Base-by-base conservation (phyloP, 192 early-diverging fungal genomes). In the Podila minutissima region DNA sequence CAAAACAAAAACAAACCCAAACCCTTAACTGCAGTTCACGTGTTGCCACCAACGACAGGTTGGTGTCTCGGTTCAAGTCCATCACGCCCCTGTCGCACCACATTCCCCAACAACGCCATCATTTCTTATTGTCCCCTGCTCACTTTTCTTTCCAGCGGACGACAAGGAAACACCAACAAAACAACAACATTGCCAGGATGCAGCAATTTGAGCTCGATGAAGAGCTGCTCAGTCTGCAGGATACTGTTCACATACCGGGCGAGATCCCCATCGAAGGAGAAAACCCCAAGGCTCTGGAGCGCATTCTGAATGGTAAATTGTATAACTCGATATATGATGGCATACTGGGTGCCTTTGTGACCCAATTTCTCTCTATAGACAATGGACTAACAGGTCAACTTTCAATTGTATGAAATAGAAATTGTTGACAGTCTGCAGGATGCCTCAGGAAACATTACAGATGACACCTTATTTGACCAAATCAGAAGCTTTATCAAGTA, bases 401-500 rank as follows among this genome's bases (percentile, higher is more conserved):
- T 66, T 35, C 69, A 37, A 24, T 53, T 50, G 38, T 13, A 9
- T 24, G 24, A 28, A 29, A 28, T 74, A 88, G 87, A 84, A 29
- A 85, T 89, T 58, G 74, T 84, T 20, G 87, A 89, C 51, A 74
- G 59, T 12, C 63, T 89, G 19, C 83, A 84, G 61, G 86, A 84
- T 12, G 69, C 78, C 22, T 70, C 83, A 28, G 75, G 78, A 29
- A 83, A 82, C 51, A 86, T 89, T 51, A 72, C 74, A 13, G 85
- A 89, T 57, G 29, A 59, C 17, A 53, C 69, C 5, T 67, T 86
- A 7, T 94, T 91, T 83, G 94, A 92, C 70, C 75, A 85, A 50
- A 75, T 92, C 26, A 72, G 87, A n/a, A 93, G 92, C 69, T 93
- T 92, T 64, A 82, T 95, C 67, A 92, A 91, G 93, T 94, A 90